Percentiles rank a stretch among this genome's conserved stretches.
These are phyloP conservation scores for Urochloa ruziziensis DNA, from an alignment of 176 grass and related monocot species.

Conservation along the genomic window DNA sequence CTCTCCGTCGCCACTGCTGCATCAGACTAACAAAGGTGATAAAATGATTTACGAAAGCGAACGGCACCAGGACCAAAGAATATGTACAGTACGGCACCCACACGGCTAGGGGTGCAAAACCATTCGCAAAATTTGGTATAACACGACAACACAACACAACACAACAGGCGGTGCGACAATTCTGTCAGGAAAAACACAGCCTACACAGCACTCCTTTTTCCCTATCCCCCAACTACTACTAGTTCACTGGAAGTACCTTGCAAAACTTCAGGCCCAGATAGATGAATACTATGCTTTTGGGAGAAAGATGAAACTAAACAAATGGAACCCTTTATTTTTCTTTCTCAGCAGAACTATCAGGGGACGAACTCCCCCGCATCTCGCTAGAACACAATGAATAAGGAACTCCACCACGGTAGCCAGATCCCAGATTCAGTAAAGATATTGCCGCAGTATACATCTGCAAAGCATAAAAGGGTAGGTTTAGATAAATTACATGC, in stretches of 20 bases:
- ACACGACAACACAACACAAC: background rate
- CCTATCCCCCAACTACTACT: background rate
- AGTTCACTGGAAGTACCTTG: constrained; percentile 24
- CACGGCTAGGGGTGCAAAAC: constrained; percentile 15
- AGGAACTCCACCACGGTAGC: constrained; percentile 27
- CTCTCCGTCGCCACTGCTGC: background rate
- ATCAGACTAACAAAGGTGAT: background rate
- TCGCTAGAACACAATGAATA: constrained; percentile 19
- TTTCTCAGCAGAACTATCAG: constrained; percentile 13
- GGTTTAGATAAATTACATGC: constrained; percentile 21
- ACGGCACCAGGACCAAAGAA: background rate
- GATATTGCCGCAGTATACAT: constrained; percentile 42
- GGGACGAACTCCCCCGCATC: constrained; percentile 23
- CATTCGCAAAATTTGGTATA: constrained; percentile 34
- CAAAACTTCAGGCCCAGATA: constrained; percentile 33
- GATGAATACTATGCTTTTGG: constrained; percentile 5
- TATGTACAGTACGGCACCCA: constrained; percentile 47
- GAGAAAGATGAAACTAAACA: constrained; percentile 10
- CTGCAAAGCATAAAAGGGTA: constrained; percentile 29
- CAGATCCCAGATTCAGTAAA: constrained; percentile 27
- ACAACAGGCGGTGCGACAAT: constrained; percentile 46
- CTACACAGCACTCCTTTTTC: constrained; percentile 24
- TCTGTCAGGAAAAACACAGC: constrained; percentile 50
- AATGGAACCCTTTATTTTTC: constrained; percentile 36
- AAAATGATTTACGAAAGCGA: background rate